These are phyloP conservation scores for Pythium folliculosum DNA, from an alignment of 352 stramenopile genomes.

Conservation along the genomic window DNA sequence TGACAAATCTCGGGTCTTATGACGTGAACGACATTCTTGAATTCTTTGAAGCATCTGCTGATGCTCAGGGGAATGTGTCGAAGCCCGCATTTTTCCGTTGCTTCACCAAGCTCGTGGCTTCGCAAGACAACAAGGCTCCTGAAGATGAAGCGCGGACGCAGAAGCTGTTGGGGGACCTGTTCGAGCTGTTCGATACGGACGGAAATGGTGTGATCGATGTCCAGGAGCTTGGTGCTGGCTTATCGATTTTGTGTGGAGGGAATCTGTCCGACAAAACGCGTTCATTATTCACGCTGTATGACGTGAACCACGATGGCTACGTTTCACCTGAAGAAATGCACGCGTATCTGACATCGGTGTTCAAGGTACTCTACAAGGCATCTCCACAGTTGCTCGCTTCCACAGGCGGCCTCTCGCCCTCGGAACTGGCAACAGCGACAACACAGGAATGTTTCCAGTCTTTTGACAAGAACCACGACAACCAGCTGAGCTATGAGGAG, in stretches of 20 bases:
- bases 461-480: slow-evolving; percentile 80
- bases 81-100: slow-evolving; percentile 78
- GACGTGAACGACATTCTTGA: slow-evolving; percentile 88
- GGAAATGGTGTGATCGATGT: slow-evolving; percentile 82
- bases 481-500: slow-evolving; percentile 77
- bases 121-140: slow-evolving; percentile 35
- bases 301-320: slow-evolving; percentile 79
- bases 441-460: slow-evolving; percentile 74
- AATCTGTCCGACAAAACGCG: slow-evolving; percentile 67
- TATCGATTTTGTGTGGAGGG: slow-evolving; percentile 88
- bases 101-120: slow-evolving; percentile 41
- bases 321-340: slow-evolving; percentile 84
- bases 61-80: slow-evolving; percentile 58
- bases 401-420: slow-evolving; percentile 50
- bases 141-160: slow-evolving; percentile 47
- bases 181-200: slow-evolving; percentile 82
- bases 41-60: slow-evolving; percentile 78
- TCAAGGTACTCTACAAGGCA: slow-evolving; percentile 87
- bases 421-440: slow-evolving; percentile 72
- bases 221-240: slow-evolving; percentile 78
- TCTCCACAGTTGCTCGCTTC: slow-evolving; percentile 59
- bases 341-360: slow-evolving; percentile 82
- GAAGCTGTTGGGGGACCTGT: slow-evolving; percentile 69
- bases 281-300: slow-evolving; percentile 84
- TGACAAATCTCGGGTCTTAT: slow-evolving; percentile 82